phyloP scores from a whole-genome alignment of 768 basidiomycete genomes.

The Steccherinum ochraceum region DNA sequence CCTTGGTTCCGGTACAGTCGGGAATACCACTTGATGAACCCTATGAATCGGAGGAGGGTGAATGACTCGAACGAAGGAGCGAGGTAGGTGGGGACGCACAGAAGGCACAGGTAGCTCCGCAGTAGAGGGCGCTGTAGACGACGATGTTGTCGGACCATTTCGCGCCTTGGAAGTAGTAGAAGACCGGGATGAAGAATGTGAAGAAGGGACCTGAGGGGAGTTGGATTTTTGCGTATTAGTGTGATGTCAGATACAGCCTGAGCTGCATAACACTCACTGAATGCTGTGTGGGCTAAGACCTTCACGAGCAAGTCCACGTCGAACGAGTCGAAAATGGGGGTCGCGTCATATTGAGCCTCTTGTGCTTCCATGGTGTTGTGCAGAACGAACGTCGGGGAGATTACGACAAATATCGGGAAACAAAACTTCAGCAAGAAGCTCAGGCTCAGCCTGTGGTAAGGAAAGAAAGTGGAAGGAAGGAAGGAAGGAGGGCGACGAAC shows the following conservation, averaged over 20 bases:
- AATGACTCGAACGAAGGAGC: not conserved
- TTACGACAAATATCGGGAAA: no score
- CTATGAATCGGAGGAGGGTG: slow-evolving; percentile 29
- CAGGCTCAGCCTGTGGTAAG: slow-evolving; percentile 15
- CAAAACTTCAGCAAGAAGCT: not conserved
- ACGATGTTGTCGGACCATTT: slow-evolving; percentile 46
- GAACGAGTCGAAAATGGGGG: slow-evolving; percentile 60
- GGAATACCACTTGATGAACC: slow-evolving; percentile 65
- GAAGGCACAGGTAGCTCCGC: slow-evolving; percentile 50
- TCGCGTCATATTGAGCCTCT: slow-evolving; percentile 26
- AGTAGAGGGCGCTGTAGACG: slow-evolving; percentile 47
- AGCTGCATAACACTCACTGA: slow-evolving; percentile 49
- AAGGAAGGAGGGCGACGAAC: not conserved
- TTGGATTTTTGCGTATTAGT: slow-evolving; percentile 6
- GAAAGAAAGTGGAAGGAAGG: slow-evolving; percentile 4
- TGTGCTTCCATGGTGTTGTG: slow-evolving; percentile 17
- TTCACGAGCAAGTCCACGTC: slow-evolving; percentile 77
- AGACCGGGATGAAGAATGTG: slow-evolving; percentile 70
- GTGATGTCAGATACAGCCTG: not conserved
- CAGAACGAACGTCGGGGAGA: not conserved
- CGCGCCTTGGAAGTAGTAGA: slow-evolving; percentile 67
- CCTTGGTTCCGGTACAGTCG: slow-evolving; percentile 71
- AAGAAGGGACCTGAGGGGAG: slow-evolving; percentile 70
- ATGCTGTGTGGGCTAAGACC: slow-evolving; percentile 69
- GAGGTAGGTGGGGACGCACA: slow-evolving; percentile 43